Conservation (phyloP, 345 rosid genomes). For the Anastatica hierochuntica region DNA sequence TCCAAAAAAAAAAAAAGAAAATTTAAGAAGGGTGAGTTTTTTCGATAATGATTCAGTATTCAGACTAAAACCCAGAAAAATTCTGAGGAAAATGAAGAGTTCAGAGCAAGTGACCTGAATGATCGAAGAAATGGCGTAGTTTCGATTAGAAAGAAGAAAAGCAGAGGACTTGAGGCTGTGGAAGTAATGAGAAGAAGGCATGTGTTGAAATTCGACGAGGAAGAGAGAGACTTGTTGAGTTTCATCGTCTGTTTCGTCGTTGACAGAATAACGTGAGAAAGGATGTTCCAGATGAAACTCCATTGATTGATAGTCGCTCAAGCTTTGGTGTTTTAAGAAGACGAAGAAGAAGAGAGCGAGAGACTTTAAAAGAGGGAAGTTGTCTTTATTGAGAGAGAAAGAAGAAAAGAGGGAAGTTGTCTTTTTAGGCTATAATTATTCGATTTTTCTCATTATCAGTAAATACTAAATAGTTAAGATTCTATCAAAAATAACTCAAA, state of each 20-base stretch:
- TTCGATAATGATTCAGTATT: no score
- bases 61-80: no score
- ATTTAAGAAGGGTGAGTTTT: no score
- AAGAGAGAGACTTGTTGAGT: slow-evolving; percentile 35
- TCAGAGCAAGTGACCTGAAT: no score
- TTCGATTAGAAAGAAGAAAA: slow-evolving; percentile 35
- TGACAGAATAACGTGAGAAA: slow-evolving; percentile 25
- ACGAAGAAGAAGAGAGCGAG: not conserved
- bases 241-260: not conserved
- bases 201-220: slow-evolving; percentile 53
- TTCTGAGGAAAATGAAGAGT: no score
- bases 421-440: not conserved
- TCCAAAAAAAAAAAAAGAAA: not conserved
- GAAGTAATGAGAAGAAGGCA: slow-evolving; percentile 40
- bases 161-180: slow-evolving; percentile 28
- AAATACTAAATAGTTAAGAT: no score
- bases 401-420: no score
- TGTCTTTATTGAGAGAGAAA: slow-evolving; percentile 17
- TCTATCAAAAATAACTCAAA: no score
- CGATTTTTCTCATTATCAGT: no score
- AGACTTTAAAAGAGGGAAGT: slow-evolving; percentile 27
- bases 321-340: not conserved
- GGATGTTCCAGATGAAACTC: slow-evolving; percentile 77
- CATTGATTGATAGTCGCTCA: slow-evolving; percentile 33
- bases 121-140: slow-evolving; percentile 36